Evolutionary conservation across 352 stramenopile species (phyloP).

Genomic region (Thraustotheca clavata): DNA sequence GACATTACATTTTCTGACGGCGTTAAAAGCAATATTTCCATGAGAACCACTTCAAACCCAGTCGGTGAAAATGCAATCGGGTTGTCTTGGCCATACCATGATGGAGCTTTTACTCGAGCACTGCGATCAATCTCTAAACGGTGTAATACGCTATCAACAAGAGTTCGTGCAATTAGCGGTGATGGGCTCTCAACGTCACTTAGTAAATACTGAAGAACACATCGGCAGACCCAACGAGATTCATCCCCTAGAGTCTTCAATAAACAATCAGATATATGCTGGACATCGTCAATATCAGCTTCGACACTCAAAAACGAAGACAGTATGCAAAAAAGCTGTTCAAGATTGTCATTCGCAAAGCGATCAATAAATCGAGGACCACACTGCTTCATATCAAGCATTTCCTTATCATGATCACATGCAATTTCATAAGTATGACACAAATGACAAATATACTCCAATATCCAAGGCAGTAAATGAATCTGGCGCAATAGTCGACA

Average conservation of each 20-base stretch:
- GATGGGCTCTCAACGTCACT: conserved; percentile 8
- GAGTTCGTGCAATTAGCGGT: conserved; percentile 21
- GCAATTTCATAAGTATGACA: conserved; percentile 29
- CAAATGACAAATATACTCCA: conserved; percentile 47
- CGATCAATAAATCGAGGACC: too few relatives aligned
- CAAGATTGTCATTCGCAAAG: neutral
- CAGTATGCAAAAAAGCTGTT: neutral
- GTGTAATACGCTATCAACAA: conserved; percentile 39
- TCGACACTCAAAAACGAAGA: neutral
- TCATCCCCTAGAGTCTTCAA: neutral
- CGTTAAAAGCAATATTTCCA: conserved; percentile 42
- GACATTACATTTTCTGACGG: conserved; percentile 26
- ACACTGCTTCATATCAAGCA: too few relatives aligned
- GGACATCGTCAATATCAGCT: conserved; percentile 15
- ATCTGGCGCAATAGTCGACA: conserved; percentile 50
- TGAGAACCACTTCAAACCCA: conserved; percentile 36
- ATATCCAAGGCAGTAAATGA: conserved; percentile 43
- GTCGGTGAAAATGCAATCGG: conserved; percentile 22
- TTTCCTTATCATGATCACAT: neutral
- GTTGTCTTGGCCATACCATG: neutral
- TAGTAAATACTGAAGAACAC: conserved; percentile 40
- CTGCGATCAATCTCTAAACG: conserved; percentile 12
- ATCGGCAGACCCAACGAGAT: neutral
- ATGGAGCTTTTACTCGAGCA: neutral
- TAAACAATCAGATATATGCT: neutral